These are phyloP conservation scores for Daucus carota DNA, from an alignment of 129 eudicot species.

Conservation along the genomic window DNA sequence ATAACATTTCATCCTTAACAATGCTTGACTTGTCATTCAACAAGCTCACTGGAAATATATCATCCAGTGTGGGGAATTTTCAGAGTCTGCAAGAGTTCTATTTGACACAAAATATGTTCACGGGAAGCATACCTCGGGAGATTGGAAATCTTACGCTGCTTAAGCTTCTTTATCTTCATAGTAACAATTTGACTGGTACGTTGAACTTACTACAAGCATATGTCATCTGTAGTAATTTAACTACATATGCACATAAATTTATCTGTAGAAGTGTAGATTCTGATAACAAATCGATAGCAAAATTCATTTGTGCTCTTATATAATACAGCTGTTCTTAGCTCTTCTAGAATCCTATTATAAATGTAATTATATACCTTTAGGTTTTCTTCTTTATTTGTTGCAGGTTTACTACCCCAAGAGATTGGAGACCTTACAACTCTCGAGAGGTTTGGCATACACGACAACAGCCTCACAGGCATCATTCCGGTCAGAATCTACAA, in stretches of 20 bases:
- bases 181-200: constrained; percentile 42
- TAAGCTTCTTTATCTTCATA: constrained; percentile 12
- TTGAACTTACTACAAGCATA: neutral
- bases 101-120: constrained; percentile 22
- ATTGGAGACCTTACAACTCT: constrained; percentile 24
- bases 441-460: constrained; percentile 9
- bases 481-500: constrained; percentile 20
- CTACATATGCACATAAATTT: neutral
- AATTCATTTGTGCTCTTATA: too few relatives aligned
- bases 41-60: constrained; percentile 30
- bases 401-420: constrained; percentile 26
- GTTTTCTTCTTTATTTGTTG: neutral
- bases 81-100: constrained; percentile 18
- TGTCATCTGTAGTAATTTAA: neutral
- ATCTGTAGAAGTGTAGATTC: neutral
- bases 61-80: constrained; percentile 20
- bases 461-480: constrained; percentile 14
- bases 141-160: constrained; percentile 35
- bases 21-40: constrained; percentile 14
- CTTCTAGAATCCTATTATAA: too few relatives aligned
- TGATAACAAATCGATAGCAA: too few relatives aligned
- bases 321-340: too few relatives aligned
- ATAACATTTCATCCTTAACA: constrained; percentile 42
- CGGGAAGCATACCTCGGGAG: constrained; percentile 29
- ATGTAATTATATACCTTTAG: too few relatives aligned